Percentiles rank a stretch among this genome's conserved stretches.
These are phyloP conservation scores for Sarcodon aspratus DNA, from an alignment of 768 basidiomycete species.

Conservation along the genomic window DNA sequence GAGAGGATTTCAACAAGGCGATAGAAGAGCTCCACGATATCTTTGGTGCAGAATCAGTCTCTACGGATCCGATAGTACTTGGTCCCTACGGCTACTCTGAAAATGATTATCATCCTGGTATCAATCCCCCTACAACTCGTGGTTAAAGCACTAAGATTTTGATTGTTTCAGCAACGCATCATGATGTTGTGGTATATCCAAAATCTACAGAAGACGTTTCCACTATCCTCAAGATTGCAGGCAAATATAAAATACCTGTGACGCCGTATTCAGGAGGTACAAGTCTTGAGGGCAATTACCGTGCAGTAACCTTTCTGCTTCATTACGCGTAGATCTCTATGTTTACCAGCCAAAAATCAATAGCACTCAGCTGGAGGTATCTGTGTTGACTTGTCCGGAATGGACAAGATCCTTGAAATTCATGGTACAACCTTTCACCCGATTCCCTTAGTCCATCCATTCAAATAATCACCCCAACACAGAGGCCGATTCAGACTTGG, in stretches of 20 bases:
- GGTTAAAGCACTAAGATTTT: neutral
- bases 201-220: constrained; percentile 72
- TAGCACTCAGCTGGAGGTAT: constrained; percentile 42
- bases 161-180: constrained; percentile 23
- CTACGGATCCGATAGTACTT: constrained; percentile 41
- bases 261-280: constrained; percentile 77
- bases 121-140: constrained; percentile 4
- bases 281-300: constrained; percentile 67
- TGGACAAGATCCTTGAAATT: constrained; percentile 71
- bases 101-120: constrained; percentile 41
- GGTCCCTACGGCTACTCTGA: constrained; percentile 42
- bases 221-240: constrained; percentile 63
- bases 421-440: constrained; percentile 35
- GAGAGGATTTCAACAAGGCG: constrained; percentile 39
- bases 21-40: constrained; percentile 34
- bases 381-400: constrained; percentile 66
- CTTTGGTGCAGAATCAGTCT: constrained; percentile 29
- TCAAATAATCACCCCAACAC: neutral
- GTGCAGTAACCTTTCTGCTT: constrained; percentile 33
- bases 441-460: neutral
- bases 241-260: constrained; percentile 66
- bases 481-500: constrained; percentile 64
- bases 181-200: constrained; percentile 57
- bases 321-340: neutral
- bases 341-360: neutral